phyloP scores from a whole-genome alignment of 2,329 filamentous ascomycete species.

The Biscogniauxia mediterranea region DNA sequence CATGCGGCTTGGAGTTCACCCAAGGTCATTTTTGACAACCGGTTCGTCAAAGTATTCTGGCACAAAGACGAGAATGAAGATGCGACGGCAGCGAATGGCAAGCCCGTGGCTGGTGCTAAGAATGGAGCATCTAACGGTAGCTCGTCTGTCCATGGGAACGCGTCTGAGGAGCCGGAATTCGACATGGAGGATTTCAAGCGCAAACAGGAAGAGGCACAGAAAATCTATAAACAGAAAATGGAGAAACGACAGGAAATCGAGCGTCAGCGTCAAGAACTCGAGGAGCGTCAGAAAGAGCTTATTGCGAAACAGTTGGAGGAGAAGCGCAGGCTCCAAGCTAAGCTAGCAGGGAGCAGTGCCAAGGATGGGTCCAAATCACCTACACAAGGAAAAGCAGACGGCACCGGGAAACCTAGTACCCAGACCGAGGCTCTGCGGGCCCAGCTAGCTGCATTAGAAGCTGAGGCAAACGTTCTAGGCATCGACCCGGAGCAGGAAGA shows the following conservation, averaged over 20 bases:
- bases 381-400: conserved; percentile 19
- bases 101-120: conserved; percentile 28
- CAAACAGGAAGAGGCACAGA: conserved; percentile 71
- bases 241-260: conserved; percentile 63
- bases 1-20: conserved; percentile 72
- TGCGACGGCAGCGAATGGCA: conserved; percentile 25
- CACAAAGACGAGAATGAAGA: conserved; percentile 51
- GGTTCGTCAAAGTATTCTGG: conserved; percentile 85
- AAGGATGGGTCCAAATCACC: conserved; percentile 24
- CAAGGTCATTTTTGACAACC: conserved; percentile 79
- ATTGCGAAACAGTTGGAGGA: conserved; percentile 64
- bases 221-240: conserved; percentile 62
- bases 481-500: conserved; percentile 59
- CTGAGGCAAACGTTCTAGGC: conserved; percentile 68
- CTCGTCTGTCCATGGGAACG: conserved; percentile 8
- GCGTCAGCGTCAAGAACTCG: conserved; percentile 60
- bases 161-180: conserved; percentile 49
- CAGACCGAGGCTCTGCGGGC: conserved; percentile 67
- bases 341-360: conserved; percentile 53
- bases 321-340: conserved; percentile 59
- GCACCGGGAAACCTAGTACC: conserved; percentile 32
- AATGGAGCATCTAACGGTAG: conserved; percentile 29
- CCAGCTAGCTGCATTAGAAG: conserved; percentile 70
- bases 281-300: conserved; percentile 61
- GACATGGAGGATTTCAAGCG: conserved; percentile 68